Conservation (phyloP, 2,329 filamentous ascomycete genomes). For the Xylogone sp. region DNA sequence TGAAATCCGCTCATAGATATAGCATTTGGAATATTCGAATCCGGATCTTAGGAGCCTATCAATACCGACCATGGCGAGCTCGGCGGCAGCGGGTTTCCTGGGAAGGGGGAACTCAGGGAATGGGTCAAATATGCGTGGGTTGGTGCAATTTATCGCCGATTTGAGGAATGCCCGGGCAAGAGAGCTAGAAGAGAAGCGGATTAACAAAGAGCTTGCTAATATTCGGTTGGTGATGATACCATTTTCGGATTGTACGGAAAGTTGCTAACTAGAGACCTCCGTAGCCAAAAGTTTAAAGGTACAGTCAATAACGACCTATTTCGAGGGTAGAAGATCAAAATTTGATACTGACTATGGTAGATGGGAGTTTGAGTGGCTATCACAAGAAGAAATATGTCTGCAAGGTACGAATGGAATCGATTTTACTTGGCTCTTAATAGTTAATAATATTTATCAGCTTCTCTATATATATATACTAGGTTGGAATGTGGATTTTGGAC, state of each 20-base stretch:
- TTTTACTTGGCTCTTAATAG: slow-evolving; percentile 5
- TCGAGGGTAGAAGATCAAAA: neutral
- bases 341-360: slow-evolving; percentile 32
- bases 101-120: slow-evolving; percentile 58
- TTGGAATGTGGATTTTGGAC: slow-evolving; percentile 98
- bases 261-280: slow-evolving; percentile 4
- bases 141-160: slow-evolving; percentile 98
- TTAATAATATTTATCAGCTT: slow-evolving; percentile 42
- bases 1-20: neutral
- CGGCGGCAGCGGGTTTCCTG: slow-evolving; percentile 51
- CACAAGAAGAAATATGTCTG: slow-evolving; percentile 99
- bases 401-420: slow-evolving; percentile 57
- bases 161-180: slow-evolving; percentile 90
- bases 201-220: slow-evolving; percentile 98
- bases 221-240: slow-evolving; percentile 61
- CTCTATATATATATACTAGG: slow-evolving; percentile 98
- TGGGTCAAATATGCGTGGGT: slow-evolving; percentile 70
- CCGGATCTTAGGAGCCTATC: neutral
- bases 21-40: neutral
- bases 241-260: neutral
- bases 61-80: slow-evolving; percentile 22
- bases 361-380: slow-evolving; percentile 89
- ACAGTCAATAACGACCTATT: slow-evolving; percentile 19
- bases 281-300: slow-evolving; percentile 89
- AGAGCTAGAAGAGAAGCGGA: slow-evolving; percentile 96